Evolutionary conservation across 805 yeast species (phyloP).

Genomic region (Saccharomycopsis olivae): DNA sequence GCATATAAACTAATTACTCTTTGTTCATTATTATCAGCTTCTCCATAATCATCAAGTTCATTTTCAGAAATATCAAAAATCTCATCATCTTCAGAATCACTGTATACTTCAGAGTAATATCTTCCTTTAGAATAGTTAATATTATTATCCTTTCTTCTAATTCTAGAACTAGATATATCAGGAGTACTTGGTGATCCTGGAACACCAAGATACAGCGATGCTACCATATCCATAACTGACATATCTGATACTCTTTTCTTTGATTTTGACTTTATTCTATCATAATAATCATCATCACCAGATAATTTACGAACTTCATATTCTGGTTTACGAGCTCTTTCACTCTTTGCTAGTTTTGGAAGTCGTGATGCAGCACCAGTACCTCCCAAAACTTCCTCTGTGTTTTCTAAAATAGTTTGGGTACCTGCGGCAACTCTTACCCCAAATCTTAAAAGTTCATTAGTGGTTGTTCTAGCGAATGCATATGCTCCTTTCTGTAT

Average conservation of each 20-base stretch:
- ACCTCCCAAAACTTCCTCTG: constrained; percentile 75
- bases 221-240: constrained; percentile 1
- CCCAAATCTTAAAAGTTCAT: constrained; percentile 72
- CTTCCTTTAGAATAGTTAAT: constrained; percentile 3
- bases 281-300: constrained; percentile 5
- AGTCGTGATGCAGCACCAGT: constrained; percentile 45
- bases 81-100: constrained; percentile 22
- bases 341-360: constrained; percentile 17
- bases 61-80: constrained; percentile 9
- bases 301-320: neutral
- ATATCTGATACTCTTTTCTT: constrained; percentile 6
- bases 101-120: constrained; percentile 18
- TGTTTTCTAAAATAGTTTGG: constrained; percentile 65
- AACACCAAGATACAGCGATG: constrained; percentile 1
- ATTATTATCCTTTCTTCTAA: neutral
- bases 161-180: neutral
- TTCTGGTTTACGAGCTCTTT: neutral
- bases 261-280: constrained; percentile 10
- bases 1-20: constrained; percentile 63
- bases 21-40: constrained; percentile 26
- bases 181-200: neutral
- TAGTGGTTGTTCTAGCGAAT: constrained; percentile 70
- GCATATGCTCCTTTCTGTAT: constrained; percentile 64
- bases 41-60: constrained; percentile 14
- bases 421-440: constrained; percentile 84